These are phyloP conservation scores for Suillus subluteus DNA, from an alignment of 768 basidiomycete species.

Conservation along the genomic window DNA sequence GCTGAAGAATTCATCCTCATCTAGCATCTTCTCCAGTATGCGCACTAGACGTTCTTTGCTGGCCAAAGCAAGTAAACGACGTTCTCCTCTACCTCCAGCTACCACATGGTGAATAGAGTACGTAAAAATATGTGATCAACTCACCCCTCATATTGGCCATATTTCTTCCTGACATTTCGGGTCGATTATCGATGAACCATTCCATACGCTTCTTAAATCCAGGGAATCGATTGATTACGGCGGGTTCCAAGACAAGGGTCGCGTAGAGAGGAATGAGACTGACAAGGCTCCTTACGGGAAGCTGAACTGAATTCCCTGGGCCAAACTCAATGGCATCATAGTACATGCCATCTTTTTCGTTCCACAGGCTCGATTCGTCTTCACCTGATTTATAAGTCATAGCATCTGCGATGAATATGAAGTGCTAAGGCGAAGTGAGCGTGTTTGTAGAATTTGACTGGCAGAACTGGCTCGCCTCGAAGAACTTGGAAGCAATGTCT, in stretches of 20 bases:
- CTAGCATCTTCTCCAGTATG: conserved; percentile 95
- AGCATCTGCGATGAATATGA: conserved; percentile 97
- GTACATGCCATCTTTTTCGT: conserved; percentile 96
- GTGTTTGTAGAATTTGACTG: conserved; percentile 12
- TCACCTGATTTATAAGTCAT: conserved; percentile 93
- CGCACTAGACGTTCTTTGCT: conserved; percentile 87
- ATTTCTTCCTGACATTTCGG: conserved; percentile 84
- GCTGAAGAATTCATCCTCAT: conserved; percentile 95
- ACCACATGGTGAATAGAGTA: conserved; percentile 13
- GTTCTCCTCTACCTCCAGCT: conserved; percentile 76
- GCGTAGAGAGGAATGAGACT: conserved; percentile 98
- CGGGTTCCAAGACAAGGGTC: conserved; percentile 90
- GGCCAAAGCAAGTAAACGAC: conserved; percentile 85
- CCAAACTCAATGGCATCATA: conserved; percentile 96
- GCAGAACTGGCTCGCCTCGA: conserved; percentile 56
- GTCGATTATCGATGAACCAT: conserved; percentile 97
- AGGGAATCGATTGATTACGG: conserved; percentile 87
- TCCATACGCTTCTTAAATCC: conserved; percentile 99
- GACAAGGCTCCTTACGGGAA: conserved; percentile 93
- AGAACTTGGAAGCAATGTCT: conserved; percentile 98
- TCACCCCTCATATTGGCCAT: conserved; percentile 95
- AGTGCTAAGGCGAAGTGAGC: conserved; percentile 62
- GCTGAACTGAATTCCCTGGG: conserved; percentile 78
- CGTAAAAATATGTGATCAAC: conserved; percentile 13
- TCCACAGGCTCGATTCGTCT: conserved; percentile 86